Percentiles rank a stretch among this genome's conserved stretches.
These are phyloP conservation scores for Apiospora sp. DNA, from an alignment of 2,329 filamentous ascomycete species.

Conservation along the genomic window DNA sequence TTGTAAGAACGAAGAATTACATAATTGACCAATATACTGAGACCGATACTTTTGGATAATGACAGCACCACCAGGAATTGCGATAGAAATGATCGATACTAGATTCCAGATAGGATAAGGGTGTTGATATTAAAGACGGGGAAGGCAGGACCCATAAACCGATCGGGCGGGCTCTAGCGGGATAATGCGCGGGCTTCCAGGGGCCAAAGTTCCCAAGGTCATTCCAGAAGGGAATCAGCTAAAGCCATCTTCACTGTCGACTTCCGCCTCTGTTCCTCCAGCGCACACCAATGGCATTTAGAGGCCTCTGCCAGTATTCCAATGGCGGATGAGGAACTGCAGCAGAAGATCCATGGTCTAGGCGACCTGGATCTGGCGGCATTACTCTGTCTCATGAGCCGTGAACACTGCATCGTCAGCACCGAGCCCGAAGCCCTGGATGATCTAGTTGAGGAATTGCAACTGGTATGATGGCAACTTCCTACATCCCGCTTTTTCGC, in stretches of 20 bases:
- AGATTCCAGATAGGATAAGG: too few relatives aligned
- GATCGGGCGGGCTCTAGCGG: slow-evolving; percentile 5
- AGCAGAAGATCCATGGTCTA: slow-evolving; percentile 77
- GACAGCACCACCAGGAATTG: too few relatives aligned
- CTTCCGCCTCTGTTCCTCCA: neutral
- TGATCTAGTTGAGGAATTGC: slow-evolving; percentile 76
- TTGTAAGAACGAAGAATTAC: too few relatives aligned
- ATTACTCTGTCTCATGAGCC: slow-evolving; percentile 80
- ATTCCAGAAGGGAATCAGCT: neutral
- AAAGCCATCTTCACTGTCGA: neutral
- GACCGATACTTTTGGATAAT: too few relatives aligned
- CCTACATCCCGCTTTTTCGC: neutral
- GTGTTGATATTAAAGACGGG: neutral
- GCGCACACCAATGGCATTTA: slow-evolving; percentile 27
- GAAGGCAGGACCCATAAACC: neutral
- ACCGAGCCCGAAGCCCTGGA: slow-evolving; percentile 69
- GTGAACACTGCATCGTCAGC: slow-evolving; percentile 90
- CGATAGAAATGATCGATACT: too few relatives aligned
- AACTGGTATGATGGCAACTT: slow-evolving; percentile 59
- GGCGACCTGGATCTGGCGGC: slow-evolving; percentile 89
- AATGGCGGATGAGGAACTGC: slow-evolving; percentile 70
- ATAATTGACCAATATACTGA: too few relatives aligned
- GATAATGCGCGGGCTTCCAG: neutral
- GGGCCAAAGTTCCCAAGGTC: slow-evolving; percentile 16
- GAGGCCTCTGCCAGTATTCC: slow-evolving; percentile 31